These are phyloP conservation scores for Irpex lacteus DNA, from an alignment of 1,284 basidiomycete genomes.

Conservation along the genomic window DNA sequence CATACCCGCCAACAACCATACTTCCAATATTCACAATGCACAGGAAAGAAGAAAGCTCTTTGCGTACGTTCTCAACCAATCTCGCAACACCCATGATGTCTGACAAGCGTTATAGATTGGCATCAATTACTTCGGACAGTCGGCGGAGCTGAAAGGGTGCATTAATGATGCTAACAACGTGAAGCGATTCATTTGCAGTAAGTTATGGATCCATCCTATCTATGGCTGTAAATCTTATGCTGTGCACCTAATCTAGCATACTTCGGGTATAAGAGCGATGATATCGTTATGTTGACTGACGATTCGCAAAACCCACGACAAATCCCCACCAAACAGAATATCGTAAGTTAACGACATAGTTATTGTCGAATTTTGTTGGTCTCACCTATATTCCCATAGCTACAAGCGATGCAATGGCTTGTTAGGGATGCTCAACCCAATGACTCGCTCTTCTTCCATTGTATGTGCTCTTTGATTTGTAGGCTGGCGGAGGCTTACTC, in stretches of 20 bases:
- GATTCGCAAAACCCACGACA: conserved; percentile 61
- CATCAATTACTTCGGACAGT: conserved; percentile 78
- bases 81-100: neutral
- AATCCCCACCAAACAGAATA: conserved; percentile 79
- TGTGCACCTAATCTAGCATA: conserved; percentile 35
- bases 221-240: neutral
- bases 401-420: conserved; percentile 89
- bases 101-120: conserved; percentile 53
- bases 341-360: conserved; percentile 43
- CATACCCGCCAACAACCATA: conserved; percentile 45
- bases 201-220: conserved; percentile 20
- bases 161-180: conserved; percentile 88
- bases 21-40: conserved; percentile 88
- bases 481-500: neutral
- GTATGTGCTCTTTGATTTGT: conserved; percentile 39
- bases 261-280: conserved; percentile 72
- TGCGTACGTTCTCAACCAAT: conserved; percentile 47
- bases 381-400: conserved; percentile 31
- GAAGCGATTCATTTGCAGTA: conserved; percentile 68
- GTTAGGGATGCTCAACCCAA: conserved; percentile 75
- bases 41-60: conserved; percentile 76
- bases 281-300: conserved; percentile 89
- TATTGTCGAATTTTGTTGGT: neutral
- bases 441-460: conserved; percentile 92
- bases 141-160: conserved; percentile 70